These are phyloP conservation scores for Pyrenophora seminiperda DNA, from an alignment of 2,329 filamentous ascomycete genomes.

Conservation along the genomic window DNA sequence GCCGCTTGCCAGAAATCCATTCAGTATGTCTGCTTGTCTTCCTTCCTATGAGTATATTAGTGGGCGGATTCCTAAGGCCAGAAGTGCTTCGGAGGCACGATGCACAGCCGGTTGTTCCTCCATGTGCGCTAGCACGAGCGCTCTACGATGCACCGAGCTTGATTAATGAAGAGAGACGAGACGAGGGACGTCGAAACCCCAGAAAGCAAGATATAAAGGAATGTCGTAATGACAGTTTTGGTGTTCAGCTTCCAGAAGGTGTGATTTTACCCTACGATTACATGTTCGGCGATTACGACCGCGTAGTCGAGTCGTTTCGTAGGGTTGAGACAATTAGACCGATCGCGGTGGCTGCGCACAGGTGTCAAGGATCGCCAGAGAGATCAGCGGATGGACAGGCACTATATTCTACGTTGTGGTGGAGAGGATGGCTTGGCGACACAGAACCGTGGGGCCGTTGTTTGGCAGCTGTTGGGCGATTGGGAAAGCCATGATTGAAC, in stretches of 20 bases:
- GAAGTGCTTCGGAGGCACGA: no score
- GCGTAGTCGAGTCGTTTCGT: not conserved
- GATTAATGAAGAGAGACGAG: slow-evolving; percentile 19
- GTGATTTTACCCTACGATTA: not conserved
- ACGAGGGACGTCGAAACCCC: not conserved
- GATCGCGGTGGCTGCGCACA: not conserved
- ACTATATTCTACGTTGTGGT: not conserved
- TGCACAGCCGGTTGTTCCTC: no score
- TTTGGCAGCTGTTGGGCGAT: not conserved
- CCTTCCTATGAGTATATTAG: no score
- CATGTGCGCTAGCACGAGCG: not conserved
- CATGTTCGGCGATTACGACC: not conserved
- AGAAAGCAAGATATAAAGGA: slow-evolving; percentile 3
- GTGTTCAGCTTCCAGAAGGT: not conserved
- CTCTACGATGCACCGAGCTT: slow-evolving; percentile 2
- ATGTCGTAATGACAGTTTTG: not conserved
- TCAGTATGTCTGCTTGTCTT: no score
- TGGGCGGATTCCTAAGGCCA: no score
- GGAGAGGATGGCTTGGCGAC: not conserved
- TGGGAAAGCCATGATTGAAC: not conserved
- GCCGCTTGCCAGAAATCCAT: no score
- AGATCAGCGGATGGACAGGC: not conserved
- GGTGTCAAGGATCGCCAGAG: not conserved
- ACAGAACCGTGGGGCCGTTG: not conserved
- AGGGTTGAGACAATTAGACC: not conserved